A percentile compares a stretch with the other conserved stretches of the same genome.
Conservation (phyloP, 1,284 basidiomycete species). For the Irpex lacteus region DNA sequence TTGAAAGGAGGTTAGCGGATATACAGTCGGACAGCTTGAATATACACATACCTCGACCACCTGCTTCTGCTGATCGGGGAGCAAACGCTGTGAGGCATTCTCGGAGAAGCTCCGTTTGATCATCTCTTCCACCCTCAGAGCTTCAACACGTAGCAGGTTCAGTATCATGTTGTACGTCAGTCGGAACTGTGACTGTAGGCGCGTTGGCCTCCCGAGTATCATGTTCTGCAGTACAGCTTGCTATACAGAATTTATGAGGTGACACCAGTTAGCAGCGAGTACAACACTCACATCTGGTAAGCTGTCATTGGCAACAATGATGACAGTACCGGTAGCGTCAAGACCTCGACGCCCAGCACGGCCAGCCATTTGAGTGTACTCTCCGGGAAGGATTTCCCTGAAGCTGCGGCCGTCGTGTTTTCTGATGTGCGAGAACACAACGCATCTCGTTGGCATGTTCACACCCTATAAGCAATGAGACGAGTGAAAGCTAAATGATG, state of each 20-base stretch:
- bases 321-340: conserved; percentile 94
- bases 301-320: conserved; percentile 84
- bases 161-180: conserved; percentile 99
- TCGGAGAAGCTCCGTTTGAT: conserved; percentile 99
- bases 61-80: conserved; percentile 92
- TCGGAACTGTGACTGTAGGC: conserved; percentile 95
- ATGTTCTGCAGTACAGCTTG: conserved; percentile 77
- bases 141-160: conserved; percentile 94
- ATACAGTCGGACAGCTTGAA: background rate
- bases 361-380: conserved; percentile 99
- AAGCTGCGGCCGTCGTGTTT: conserved; percentile 97
- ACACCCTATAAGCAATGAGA: conserved; percentile 66
- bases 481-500: background rate
- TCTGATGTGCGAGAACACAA: conserved; percentile 93
- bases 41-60: conserved; percentile 64
- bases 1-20: background rate
- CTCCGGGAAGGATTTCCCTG: conserved; percentile 85
- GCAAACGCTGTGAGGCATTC: conserved; percentile 88
- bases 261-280: background rate
- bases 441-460: conserved; percentile 98
- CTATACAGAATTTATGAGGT: conserved; percentile 36
- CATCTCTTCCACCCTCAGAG: conserved; percentile 98
- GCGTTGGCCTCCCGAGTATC: conserved; percentile 92
- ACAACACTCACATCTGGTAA: conserved; percentile 73
- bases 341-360: conserved; percentile 95